Evolutionary conservation across 805 yeast genomes (phyloP), one percentile per base, ranked within the genome.

Genomic region (Candida pseudoglaebosa): DNA sequence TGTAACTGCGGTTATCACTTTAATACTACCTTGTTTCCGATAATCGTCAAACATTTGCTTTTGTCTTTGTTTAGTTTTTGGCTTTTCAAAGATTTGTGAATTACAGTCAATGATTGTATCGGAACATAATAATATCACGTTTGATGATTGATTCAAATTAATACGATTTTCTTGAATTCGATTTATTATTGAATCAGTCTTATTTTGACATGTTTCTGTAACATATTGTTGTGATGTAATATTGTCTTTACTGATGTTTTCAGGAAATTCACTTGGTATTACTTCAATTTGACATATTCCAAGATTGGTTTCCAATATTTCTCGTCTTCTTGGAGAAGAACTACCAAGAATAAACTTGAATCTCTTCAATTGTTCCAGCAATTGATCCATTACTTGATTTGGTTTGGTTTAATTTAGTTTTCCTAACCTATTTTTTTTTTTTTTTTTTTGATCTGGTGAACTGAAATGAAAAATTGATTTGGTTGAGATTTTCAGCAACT

Each of bases 311-410:
- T 58, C 52, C 20, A 93, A 52, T n/a, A 93, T 82, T 40, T 85
- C 86, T 38, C 66, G 61, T 41, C 99, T 65, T 43, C 96, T 70
- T 2, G 95, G 91, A 0, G 97, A 90, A 1, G 84, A 74, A 2
- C 96, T 87, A 0, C 95, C 96, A 5, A 91, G 69, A 4, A 87
- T 65, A 18, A 90, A 63, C 3, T 57, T 52, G 44, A 24, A 38
- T 3, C 34, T 22, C 7, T 21, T 15, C 3, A 48, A 32, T 28
- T 40, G 24, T 15, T 38, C 28, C 26, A 42, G 38, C 21, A 45
- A 14, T n/a, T 36, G 33, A 29, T 15, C 5, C 37, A 34, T 34
- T 18, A 22, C 12, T 22, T 22, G 10, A 22, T 22, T 8, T 22
- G 10, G 12, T 8, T 22, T 22, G 26, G 8, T 26, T 26, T n/a